These are phyloP conservation scores for Triticum dicoccoides DNA, from an alignment of 176 grass and related monocot species.

Conservation along the genomic window DNA sequence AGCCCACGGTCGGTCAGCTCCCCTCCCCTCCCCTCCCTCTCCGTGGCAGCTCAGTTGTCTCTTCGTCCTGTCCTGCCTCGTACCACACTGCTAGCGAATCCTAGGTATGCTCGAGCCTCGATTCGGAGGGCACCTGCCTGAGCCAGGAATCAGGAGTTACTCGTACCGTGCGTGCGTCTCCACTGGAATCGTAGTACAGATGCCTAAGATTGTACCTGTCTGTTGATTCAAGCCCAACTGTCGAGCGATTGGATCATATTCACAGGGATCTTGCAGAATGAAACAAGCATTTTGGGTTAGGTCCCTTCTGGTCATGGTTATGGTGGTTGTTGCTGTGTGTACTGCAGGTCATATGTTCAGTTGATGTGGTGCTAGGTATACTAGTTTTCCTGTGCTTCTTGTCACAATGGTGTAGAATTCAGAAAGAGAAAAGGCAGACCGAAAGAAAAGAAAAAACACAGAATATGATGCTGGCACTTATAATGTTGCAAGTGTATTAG, in stretches of 20 bases:
- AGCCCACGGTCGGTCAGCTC: conserved; percentile 64
- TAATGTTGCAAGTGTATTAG: background rate
- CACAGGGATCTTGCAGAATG: background rate
- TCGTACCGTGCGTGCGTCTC: background rate
- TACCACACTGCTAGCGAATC: too few relatives aligned
- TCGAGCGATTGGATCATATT: background rate
- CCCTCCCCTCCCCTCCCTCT: background rate
- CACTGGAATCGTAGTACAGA: background rate
- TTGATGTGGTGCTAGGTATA: background rate
- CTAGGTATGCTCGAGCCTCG: background rate
- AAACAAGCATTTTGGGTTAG: background rate
- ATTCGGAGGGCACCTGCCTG: background rate
- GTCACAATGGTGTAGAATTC: background rate
- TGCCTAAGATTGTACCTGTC: background rate
- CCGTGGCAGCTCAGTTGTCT: background rate
- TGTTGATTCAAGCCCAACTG: background rate
- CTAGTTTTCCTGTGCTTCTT: background rate
- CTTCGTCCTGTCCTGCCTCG: background rate
- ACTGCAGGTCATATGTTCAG: conserved; percentile 10
- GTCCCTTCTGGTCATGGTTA: background rate
- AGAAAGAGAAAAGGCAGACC: background rate
- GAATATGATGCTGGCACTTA: background rate
- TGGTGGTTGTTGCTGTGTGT: conserved; percentile 6
- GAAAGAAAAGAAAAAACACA: background rate
- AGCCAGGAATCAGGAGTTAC: background rate